Percentiles rank a stretch among this genome's conserved stretches.
phyloP scores from a whole-genome alignment of 768 basidiomycete genomes.

The Pholiota microspora region DNA sequence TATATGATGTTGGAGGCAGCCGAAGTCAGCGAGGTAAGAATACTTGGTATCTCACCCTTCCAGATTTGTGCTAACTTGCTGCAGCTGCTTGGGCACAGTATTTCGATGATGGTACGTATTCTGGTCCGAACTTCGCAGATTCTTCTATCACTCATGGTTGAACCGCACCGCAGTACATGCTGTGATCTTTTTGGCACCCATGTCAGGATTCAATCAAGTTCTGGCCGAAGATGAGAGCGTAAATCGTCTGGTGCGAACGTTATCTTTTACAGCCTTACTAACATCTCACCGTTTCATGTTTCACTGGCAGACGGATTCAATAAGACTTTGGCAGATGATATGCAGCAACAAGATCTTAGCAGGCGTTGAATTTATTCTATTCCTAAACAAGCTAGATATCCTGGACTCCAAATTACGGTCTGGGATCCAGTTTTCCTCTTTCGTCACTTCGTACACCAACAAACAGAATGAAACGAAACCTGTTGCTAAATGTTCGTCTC shows the following conservation, averaged over 20 bases:
- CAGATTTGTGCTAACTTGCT: too few species aligned
- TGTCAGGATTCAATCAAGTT: conserved; percentile 65
- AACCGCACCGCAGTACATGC: conserved; percentile 42
- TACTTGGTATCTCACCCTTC: too few species aligned
- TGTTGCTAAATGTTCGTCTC: conserved; percentile 50
- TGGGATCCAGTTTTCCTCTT: conserved; percentile 51
- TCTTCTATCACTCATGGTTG: not conserved
- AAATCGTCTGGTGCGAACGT: conserved; percentile 54
- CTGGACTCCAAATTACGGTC: conserved; percentile 50
- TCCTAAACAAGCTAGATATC: conserved; percentile 65
- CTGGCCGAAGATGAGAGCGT: conserved; percentile 55
- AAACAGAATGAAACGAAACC: conserved; percentile 49
- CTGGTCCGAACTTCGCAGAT: not conserved
- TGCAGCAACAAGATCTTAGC: conserved; percentile 57
- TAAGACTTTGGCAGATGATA: conserved; percentile 58
- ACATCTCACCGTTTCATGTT: not conserved
- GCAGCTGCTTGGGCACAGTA: conserved; percentile 67
- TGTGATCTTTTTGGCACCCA: conserved; percentile 65
- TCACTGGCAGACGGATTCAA: conserved; percentile 46
- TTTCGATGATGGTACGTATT: conserved; percentile 57
- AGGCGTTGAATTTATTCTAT: conserved; percentile 53
- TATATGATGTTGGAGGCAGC: conserved; percentile 68
- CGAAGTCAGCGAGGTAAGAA: conserved; percentile 53
- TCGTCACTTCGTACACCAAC: conserved; percentile 53
- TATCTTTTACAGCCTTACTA: not conserved